Base-by-base conservation (phyloP, 1,139 yeast species). In the Hyphopichia burtonii region DNA sequence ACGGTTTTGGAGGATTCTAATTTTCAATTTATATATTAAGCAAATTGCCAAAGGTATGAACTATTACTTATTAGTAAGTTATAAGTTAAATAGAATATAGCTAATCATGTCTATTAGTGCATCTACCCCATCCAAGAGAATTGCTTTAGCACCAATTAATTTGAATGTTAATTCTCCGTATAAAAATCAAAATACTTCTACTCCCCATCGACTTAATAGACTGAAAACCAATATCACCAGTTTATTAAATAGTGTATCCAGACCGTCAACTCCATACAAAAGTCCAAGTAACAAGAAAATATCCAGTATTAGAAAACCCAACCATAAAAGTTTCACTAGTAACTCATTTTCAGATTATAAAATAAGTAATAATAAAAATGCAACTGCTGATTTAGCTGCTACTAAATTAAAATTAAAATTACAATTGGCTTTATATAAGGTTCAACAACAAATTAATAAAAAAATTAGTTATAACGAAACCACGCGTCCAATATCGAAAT, bases 341-440 rank as follows among this genome's bases (percentile, higher is more conserved):
- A 10, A 27, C 11, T 11, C 12, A 27, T 34, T 38, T 15, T 37
- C 41, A 6, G 43, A 42, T 27, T 42, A 37, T 30, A 42, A 41
- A 36, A 31, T 43, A 47, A 9, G 48, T 47, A 43, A 43, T 18
- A 39, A 33, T 33, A 50, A 50, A 19, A 59, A 55, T 44, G 63
- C 59, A 40, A 50, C 59, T 31, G 67, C 66, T 12, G 65, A 61
- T 31, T 58, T 64, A 46, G 74, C 80, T 23, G 90, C 91, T 12
- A 72, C 84, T 39, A 78, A 80, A 55, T 72, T 88, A 54, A 83
- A 83, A 56, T 69, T 82, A 52, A 80, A 91, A 53, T 73, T 89
- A 32, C 86, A 83, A 56, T 66, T 88, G 52, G 97, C 97, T 1
- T 78, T 85, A 54, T 87, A 81, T 66, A 88, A 87, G 58, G 78